Conservation (phyloP, 352 stramenopile species). For the Phytophthora europaea region DNA sequence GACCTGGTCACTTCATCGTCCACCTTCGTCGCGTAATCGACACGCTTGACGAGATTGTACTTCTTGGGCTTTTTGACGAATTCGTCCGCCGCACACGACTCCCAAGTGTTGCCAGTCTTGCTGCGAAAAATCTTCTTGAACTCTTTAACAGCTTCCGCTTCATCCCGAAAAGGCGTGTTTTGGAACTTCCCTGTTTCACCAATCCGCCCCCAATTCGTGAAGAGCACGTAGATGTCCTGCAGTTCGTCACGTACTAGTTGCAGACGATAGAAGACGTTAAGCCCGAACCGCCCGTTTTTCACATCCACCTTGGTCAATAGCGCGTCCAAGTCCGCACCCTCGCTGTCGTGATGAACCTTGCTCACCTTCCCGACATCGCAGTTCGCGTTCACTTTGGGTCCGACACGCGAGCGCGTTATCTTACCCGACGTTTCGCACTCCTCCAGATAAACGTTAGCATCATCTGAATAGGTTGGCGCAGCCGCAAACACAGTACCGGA, state of each 20-base stretch:
- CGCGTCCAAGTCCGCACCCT: slow-evolving; percentile 60
- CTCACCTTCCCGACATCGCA: slow-evolving; percentile 73
- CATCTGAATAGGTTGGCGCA: slow-evolving; percentile 50
- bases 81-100: slow-evolving; percentile 36
- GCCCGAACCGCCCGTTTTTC: slow-evolving; percentile 70
- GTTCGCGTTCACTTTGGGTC: slow-evolving; percentile 58
- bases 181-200: slow-evolving; percentile 82
- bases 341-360: slow-evolving; percentile 43
- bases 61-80: slow-evolving; percentile 76
- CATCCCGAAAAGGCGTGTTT: slow-evolving; percentile 75
- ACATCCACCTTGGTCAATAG: slow-evolving; percentile 84
- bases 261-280: slow-evolving; percentile 84
- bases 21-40: slow-evolving; percentile 65
- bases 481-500: slow-evolving; percentile 38
- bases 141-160: slow-evolving; percentile 62
- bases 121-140: slow-evolving; percentile 87
- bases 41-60: slow-evolving; percentile 80
- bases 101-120: slow-evolving; percentile 84
- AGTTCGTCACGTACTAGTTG: slow-evolving; percentile 80
- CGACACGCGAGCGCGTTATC: slow-evolving; percentile 56
- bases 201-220: slow-evolving; percentile 87
- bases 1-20: slow-evolving; percentile 63
- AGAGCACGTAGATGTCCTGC: slow-evolving; percentile 77
- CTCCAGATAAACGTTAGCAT: slow-evolving; percentile 60
- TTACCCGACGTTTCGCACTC: slow-evolving; percentile 66